Base-by-base conservation (phyloP, 805 yeast species). In the Myxozyma sirexii region DNA sequence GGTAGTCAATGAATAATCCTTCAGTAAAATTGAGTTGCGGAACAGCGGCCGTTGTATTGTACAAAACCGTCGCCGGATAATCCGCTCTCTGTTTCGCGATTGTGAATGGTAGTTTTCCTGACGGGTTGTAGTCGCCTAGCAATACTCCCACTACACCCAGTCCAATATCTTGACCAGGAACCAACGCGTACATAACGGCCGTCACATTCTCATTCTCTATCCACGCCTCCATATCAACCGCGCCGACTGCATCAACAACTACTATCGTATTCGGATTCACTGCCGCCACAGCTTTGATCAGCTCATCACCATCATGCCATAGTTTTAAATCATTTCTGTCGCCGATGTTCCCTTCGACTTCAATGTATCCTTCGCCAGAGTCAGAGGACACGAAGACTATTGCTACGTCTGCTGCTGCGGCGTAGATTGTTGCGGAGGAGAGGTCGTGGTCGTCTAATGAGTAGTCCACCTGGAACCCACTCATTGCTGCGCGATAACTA, bases 71-170 rank as follows among this genome's bases (percentile, higher is more conserved):
- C 49, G 76, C 79, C 26, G 79, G 81, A 63, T 84, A 79, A 64
- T 70, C 85, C 54, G 68, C 71, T 51, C 72, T 74, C 61, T 80
- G 79, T 67, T 78, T 80, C 12, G 88, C 86, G 63, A 84, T 78
- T 3, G 88, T 83, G 67, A 84, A 84, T 1, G 89, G 87, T 37
- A 85, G 74, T 60, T 80, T 77, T 4, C 88, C 89, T 38, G 86
- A 81, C 7, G 88, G 88, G 61, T 80, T 80, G n/a, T 74, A 76
- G 38, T 81, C 84, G 0, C 89, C 88, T 70, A 82, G 84, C 19
- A 84, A 68, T 0, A 83, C 78, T 42, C 83, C 84, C 1, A 85
- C 82, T 1, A 84, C 70, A 0, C 87, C 86, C 51, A 77, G 75
- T 1, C 88, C 89, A 42, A 78, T 77, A 68, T 74, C 74, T 56